Conservation (phyloP, 192 early-diverging fungal species). For the Coemansia sp. region DNA sequence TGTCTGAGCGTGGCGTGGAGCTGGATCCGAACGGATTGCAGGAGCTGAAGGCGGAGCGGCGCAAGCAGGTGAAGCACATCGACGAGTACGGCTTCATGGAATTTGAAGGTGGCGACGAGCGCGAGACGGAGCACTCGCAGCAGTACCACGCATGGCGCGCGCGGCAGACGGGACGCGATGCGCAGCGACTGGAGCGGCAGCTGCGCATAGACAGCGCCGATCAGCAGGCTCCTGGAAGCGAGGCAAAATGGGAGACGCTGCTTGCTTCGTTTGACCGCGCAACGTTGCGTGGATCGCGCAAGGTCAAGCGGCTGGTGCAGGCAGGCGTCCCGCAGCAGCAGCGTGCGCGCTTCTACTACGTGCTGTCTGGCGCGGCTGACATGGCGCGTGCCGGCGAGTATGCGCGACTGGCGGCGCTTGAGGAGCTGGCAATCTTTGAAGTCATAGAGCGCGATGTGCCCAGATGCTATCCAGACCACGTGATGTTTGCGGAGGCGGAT, state of each 20-base stretch:
- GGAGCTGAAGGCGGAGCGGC: constrained; percentile 33
- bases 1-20: constrained; percentile 27
- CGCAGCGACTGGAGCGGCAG: constrained; percentile 2
- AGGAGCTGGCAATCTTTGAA: constrained; percentile 67
- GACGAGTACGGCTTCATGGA: constrained; percentile 51
- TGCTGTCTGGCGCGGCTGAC: constrained; percentile 29
- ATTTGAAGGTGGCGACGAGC: constrained; percentile 35
- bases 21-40: constrained; percentile 46
- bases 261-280: constrained; percentile 36
- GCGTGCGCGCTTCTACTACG: constrained; percentile 47
- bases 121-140: constrained; percentile 26
- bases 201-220: neutral
- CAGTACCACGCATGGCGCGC: constrained; percentile 36
- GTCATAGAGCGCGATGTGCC: constrained; percentile 89
- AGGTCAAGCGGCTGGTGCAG: constrained; percentile 54
- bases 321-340: constrained; percentile 31
- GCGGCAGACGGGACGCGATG: constrained; percentile 8
- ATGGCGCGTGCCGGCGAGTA: constrained; percentile 31
- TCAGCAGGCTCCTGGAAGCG: constrained; percentile 18
- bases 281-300: constrained; percentile 46
- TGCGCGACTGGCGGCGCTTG: constrained; percentile 24
- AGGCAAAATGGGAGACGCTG: constrained; percentile 39
- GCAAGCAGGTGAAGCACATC: constrained; percentile 44
- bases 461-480: constrained; percentile 88
- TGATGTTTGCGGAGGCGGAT: constrained; percentile 69